Evolutionary conservation across 106 monocot genomes (phyloP), one percentile per base, ranked within the genome.

Genomic region (Platanthera zijinensis): DNA sequence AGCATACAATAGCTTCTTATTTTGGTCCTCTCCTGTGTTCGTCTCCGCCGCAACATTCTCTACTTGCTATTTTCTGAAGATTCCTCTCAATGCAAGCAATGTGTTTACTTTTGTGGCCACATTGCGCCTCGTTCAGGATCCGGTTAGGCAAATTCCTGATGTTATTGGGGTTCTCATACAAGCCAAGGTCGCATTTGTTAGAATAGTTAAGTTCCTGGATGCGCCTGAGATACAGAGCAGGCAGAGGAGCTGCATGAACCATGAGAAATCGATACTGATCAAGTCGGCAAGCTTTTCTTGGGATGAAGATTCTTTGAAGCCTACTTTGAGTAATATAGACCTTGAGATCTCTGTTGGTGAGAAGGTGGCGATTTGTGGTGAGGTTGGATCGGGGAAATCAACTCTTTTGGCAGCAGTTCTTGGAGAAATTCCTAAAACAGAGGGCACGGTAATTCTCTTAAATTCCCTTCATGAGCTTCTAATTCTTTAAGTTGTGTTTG

Each of bases 101-200:
- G 91, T 99, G 1, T 99, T 99, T 70, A 99, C 97, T 47, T 99
- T 92, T 75, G 89, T 99, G n/a, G 97, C 97, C 47, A 99, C 97
- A 12, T 68, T 99, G 51, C 82, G 97, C 48, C 79, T 99, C n/a
- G 88, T 99, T 78, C 97, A 99, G 76, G 94, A 92, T 48, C 97
- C 97, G 19, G 80, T 99, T 46, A 86, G 94, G 30, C 57, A 75
- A 59, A 90, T 99, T 73, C 94, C 97, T 19, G 94, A 99, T 84
- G 92, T 94, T 6, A 86, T 99, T 8, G 89, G 94, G 19, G 84
- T 88, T 50, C 83, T 99, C 6, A 99, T 99, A 74, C 97, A 99
- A 77, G 94, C 97, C 52, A 88, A 90, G 78, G 97, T 99, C 32
- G 91, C 97, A 1, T 90, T 99, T 73, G 48, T 77, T 2, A 84